phyloP scores from a whole-genome alignment of 2,329 filamentous ascomycete genomes.

The Aspergillus fischeri region DNA sequence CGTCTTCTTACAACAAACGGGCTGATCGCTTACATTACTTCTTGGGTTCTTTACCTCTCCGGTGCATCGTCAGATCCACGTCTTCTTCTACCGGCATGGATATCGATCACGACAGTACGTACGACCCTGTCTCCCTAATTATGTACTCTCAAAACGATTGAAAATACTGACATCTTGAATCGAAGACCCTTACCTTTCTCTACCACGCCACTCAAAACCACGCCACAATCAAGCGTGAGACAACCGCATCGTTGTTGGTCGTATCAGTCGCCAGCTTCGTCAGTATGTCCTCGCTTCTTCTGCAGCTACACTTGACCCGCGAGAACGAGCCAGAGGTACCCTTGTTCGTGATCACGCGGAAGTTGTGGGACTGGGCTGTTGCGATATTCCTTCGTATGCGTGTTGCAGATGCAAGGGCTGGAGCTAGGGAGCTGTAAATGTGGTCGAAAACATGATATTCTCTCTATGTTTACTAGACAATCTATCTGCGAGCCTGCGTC shows the following conservation, averaged over 20 bases:
- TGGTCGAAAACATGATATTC: background rate
- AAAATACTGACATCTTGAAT: background rate
- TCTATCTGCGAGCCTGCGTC: no score
- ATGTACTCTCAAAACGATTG: background rate
- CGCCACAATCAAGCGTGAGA: constrained; percentile 75
- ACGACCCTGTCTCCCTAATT: background rate
- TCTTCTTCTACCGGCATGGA: constrained; percentile 71
- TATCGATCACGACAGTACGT: constrained; percentile 67
- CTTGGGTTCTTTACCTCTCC: constrained; percentile 65
- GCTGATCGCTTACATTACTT: constrained; percentile 70
- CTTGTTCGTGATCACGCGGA: constrained; percentile 48
- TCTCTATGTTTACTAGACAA: background rate
- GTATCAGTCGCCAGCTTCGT: constrained; percentile 74
- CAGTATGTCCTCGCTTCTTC: constrained; percentile 66
- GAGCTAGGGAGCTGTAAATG: constrained; percentile 20
- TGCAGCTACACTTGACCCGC: constrained; percentile 62
- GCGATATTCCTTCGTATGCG: constrained; percentile 33
- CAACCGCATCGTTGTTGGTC: constrained; percentile 69
- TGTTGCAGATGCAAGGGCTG: constrained; percentile 24
- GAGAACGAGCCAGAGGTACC: constrained; percentile 60
- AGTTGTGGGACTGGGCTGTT: constrained; percentile 36
- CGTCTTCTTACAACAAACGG: constrained; percentile 72
- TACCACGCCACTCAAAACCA: constrained; percentile 76
- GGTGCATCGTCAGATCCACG: constrained; percentile 67
- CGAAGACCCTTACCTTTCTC: constrained; percentile 65